Base-by-base conservation (phyloP, 805 yeast genomes). In the Metschnikowia lochheadii region DNA sequence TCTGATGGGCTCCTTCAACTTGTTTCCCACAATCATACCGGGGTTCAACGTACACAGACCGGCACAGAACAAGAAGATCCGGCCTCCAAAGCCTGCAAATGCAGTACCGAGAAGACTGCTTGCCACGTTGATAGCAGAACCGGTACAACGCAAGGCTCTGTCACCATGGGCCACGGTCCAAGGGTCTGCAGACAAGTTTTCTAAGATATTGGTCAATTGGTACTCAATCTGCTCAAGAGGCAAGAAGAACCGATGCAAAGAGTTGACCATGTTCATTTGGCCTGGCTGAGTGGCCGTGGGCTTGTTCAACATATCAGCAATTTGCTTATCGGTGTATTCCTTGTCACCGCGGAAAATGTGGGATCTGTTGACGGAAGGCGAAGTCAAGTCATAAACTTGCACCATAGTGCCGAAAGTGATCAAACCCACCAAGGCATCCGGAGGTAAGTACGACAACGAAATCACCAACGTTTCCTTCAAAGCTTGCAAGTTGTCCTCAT, bases 41-140 rank as follows among this genome's bases (percentile, higher is more conserved):
- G 99, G 98, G 42, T 86, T 87, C 64, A 87, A 83, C 42, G 99
- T 94, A 66, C 97, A 85, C 44, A 97, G 96, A 55, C 99, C 99
- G 48, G 92, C 95, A 38, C 96, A 83, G 63, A 94, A 94, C 52
- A 94, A 76, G 76, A 89, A 84, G 59, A 94, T 78, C 66, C 97
- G 83, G 14, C 96, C 90, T 46, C 97, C 96, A 59, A 84, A 82
- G 50, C 88, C 90, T 47, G 90, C 84, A 72, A 82, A 89, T 29
- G 94, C 78, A 36, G 88, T 84, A 65, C 91, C 96, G 56, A 90
- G 78, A 49, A 94, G 66, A 59, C 87, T 80, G 26, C 90, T 77
- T 8, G 97, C 96, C 57, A 94, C 83, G 56, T 87, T 82, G 60
- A 91, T 69, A 5, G 99, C 98, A 29, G 95, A 84, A 52, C 99